Percentiles rank a stretch among this genome's conserved stretches.
Conservation (phyloP, 2,329 filamentous ascomycete genomes). For the Hymenoscyphus occultus region DNA sequence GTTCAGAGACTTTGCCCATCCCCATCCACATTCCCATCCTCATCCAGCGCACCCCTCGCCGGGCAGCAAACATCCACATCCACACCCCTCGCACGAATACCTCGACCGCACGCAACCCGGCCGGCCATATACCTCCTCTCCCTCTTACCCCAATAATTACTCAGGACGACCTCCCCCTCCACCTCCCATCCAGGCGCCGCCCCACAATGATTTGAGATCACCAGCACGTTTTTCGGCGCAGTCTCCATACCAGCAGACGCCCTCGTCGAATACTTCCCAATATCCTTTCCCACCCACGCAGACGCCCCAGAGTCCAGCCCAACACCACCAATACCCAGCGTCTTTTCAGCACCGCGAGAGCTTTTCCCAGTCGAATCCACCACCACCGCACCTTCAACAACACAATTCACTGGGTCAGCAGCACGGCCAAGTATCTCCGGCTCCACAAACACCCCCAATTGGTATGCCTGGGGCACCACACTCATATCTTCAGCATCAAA, state of each 20-base stretch:
- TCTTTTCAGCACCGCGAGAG: conserved; percentile 32
- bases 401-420: conserved; percentile 24
- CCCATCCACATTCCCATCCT: background rate
- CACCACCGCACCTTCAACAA: conserved; percentile 31
- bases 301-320: conserved; percentile 36
- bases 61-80: conserved; percentile 18
- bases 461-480: conserved; percentile 34
- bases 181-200: conserved; percentile 42
- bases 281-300: conserved; percentile 36
- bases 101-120: conserved; percentile 26
- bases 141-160: conserved; percentile 33
- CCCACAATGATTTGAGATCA: conserved; percentile 41
- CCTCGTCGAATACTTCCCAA: conserved; percentile 30
- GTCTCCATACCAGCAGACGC: conserved; percentile 36
- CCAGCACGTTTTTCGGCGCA: conserved; percentile 40
- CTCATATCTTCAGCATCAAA: conserved; percentile 41
- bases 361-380: conserved; percentile 29
- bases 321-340: conserved; percentile 34
- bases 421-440: conserved; percentile 31
- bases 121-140: conserved; percentile 35
- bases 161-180: conserved; percentile 37
- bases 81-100: conserved; percentile 36
- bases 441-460: conserved; percentile 37
- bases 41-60: conserved; percentile 28
- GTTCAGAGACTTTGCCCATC: conserved; percentile 35